phyloP scores from a whole-genome alignment of 2,329 filamentous ascomycete species.

The Penicillium sp. region DNA sequence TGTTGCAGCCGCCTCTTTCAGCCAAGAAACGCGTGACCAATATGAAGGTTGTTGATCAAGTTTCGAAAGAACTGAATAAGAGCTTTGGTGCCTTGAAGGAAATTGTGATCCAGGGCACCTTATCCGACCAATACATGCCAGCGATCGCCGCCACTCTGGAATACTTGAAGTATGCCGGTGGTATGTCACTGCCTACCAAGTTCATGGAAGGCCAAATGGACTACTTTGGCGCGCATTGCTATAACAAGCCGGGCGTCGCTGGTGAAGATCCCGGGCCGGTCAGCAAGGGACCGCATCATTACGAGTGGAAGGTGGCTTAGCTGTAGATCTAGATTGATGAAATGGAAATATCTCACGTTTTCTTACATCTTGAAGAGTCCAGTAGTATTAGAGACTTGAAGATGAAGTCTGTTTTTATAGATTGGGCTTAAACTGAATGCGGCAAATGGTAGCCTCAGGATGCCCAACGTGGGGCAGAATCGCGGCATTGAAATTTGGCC shows the following conservation, averaged over 20 bases:
- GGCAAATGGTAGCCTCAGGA: conserved; percentile 20
- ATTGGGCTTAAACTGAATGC: conserved; percentile 1
- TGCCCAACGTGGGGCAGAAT: conserved; percentile 22
- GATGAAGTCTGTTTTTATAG: too few species aligned
- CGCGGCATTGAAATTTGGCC: conserved; percentile 17
- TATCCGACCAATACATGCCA: conserved; percentile 56
- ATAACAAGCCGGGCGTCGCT: conserved; percentile 48
- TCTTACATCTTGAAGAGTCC: too few species aligned
- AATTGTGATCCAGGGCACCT: conserved; percentile 50
- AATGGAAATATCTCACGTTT: too few species aligned
- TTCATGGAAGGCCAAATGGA: conserved; percentile 68
- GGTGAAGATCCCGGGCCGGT: conserved; percentile 49
- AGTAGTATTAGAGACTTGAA: too few species aligned
- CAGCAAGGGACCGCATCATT: conserved; percentile 55
- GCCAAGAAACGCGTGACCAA: conserved; percentile 29
- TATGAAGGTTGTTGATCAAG: conserved; percentile 39
- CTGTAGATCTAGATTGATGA: not conserved
- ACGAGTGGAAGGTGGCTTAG: conserved; percentile 49
- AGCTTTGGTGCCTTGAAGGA: conserved; percentile 50
- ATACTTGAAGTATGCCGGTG: conserved; percentile 59
- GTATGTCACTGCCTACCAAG: conserved; percentile 56
- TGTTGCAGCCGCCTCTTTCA: conserved; percentile 44
- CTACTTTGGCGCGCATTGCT: conserved; percentile 64
- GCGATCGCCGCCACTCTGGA: conserved; percentile 58
- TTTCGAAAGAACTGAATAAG: conserved; percentile 51